Percentiles rank a stretch among this genome's conserved stretches.
These are phyloP conservation scores for Olyra latifolia DNA, from an alignment of 176 grass and related monocot genomes.

Conservation along the genomic window DNA sequence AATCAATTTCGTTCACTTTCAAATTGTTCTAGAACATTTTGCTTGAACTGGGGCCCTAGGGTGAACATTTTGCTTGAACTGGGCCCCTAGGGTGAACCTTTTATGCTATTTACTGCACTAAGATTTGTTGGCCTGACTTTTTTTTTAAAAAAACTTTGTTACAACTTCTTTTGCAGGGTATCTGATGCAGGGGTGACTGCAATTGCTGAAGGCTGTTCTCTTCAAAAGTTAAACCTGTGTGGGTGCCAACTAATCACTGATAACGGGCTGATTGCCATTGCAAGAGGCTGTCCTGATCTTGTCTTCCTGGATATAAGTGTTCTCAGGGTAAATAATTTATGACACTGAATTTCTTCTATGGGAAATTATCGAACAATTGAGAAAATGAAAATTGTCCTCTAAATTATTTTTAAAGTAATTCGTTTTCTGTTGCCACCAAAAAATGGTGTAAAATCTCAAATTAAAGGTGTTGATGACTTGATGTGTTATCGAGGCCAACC, in stretches of 20 bases:
- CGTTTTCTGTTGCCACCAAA: neutral
- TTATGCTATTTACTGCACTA: neutral
- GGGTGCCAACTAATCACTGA: constrained; percentile 78
- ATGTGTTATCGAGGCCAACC: neutral
- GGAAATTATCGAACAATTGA: neutral
- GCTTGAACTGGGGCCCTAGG: neutral
- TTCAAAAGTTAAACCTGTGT: constrained; percentile 60
- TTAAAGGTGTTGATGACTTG: neutral
- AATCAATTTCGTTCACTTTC: neutral
- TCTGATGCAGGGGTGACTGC: constrained; percentile 66
- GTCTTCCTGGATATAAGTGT: constrained; percentile 74
- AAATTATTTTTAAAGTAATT: neutral
- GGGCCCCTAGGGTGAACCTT: too few species aligned
- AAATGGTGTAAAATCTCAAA: neutral
- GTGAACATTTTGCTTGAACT: neutral
- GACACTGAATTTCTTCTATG: neutral
- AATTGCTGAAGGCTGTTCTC: constrained; percentile 70
- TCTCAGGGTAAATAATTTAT: constrained; percentile 55
- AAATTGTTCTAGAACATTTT: neutral
- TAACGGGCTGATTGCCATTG: constrained; percentile 65
- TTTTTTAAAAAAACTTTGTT: constrained; percentile 11
- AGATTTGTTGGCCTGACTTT: constrained; percentile 14
- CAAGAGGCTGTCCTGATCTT: constrained; percentile 75
- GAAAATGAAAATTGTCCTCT: neutral
- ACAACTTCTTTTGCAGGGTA: constrained; percentile 47